Evolutionary conservation across 108 stramenopile species (phyloP), one percentile per base, ranked within the genome.

Genomic region (Cylindrotheca closterium): DNA sequence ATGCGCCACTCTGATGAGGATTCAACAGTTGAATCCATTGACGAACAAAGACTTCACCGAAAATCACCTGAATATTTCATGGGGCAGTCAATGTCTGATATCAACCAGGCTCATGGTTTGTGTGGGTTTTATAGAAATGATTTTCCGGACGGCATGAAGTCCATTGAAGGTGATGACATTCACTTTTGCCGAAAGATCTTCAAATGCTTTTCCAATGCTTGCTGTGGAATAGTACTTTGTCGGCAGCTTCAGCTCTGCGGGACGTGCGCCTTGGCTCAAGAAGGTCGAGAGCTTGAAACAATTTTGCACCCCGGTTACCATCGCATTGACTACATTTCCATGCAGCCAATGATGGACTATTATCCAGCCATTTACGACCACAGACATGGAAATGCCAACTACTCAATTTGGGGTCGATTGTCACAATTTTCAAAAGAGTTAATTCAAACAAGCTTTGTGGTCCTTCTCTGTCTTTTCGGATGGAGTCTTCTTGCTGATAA

Each of bases 251-350:
- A 88, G 63, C 51, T 75, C 30, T 88, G 87, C 42, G 92, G 92
- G 30, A 65, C 81, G 4, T 94, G 92, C 46, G 89, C 77, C 2
- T 30, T 91, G 26, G 89, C 89, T 10, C 92, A 94, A 70, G 92
- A 94, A 70, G 87, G 78, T 30, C 74, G 89, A 4, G 86, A 91
- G 50, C 57, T 90, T 7, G 81, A 88, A 45, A 54, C 55, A 5
- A 17, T 91, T 28, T 23, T 81, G 2, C 80, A 83, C 1, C 62
- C 84, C n/a, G 71, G 59, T 17, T 59, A 78, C 22, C 70, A 82
- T 4, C 79, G 79, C 55, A 32, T 94, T 22, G 89, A 91, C 55
- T 86, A 94, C 65, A 73, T 90, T 24, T 83, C 87, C 8, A 83
- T 94, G 82, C 83, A 90, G 63, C 84, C 87, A 0, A 74, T 74